Conservation (phyloP, 139 green algal genomes). For the Picochlorum sp. region DNA sequence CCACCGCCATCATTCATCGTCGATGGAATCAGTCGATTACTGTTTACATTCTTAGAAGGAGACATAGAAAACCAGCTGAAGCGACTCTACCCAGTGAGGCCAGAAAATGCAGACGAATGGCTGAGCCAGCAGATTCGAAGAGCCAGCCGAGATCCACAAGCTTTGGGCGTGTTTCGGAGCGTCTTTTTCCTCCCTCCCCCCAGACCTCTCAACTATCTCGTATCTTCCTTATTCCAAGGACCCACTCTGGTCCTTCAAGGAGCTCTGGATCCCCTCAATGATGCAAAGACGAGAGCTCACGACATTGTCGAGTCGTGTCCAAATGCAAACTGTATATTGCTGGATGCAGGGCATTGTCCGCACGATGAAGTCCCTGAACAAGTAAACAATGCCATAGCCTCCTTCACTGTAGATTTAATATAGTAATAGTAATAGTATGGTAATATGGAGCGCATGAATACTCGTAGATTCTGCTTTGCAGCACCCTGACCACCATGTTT, state of each 20-base stretch:
- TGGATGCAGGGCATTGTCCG: slow-evolving; percentile 71
- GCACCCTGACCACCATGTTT: neutral
- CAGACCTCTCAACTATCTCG: slow-evolving; percentile 69
- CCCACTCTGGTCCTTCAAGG: slow-evolving; percentile 66
- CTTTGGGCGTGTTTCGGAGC: slow-evolving; percentile 51
- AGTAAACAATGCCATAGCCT: slow-evolving; percentile 49
- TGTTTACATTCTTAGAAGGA: slow-evolving; percentile 56
- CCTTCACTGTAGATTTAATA: slow-evolving; percentile 24
- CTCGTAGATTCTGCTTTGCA: too few relatives aligned
- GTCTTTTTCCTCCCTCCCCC: slow-evolving; percentile 85
- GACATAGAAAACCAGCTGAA: slow-evolving; percentile 44
- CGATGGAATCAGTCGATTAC: slow-evolving; percentile 24
- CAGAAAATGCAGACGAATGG: slow-evolving; percentile 65
- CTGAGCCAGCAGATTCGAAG: slow-evolving; percentile 70
- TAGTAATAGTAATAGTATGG: neutral
- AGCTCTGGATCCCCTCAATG: slow-evolving; percentile 70
- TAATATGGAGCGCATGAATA: neutral
- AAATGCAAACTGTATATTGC: slow-evolving; percentile 24
- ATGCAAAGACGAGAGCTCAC: slow-evolving; percentile 49
- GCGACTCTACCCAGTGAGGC: slow-evolving; percentile 64
- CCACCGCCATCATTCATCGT: slow-evolving; percentile 28
- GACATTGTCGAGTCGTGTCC: slow-evolving; percentile 37
- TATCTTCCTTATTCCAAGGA: slow-evolving; percentile 49
- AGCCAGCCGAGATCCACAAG: slow-evolving; percentile 49
- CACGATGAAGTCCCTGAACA: slow-evolving; percentile 70